Evolutionary conservation across 2,329 filamentous ascomycete species (phyloP).

Genomic region (Apiospora saccharicola): DNA sequence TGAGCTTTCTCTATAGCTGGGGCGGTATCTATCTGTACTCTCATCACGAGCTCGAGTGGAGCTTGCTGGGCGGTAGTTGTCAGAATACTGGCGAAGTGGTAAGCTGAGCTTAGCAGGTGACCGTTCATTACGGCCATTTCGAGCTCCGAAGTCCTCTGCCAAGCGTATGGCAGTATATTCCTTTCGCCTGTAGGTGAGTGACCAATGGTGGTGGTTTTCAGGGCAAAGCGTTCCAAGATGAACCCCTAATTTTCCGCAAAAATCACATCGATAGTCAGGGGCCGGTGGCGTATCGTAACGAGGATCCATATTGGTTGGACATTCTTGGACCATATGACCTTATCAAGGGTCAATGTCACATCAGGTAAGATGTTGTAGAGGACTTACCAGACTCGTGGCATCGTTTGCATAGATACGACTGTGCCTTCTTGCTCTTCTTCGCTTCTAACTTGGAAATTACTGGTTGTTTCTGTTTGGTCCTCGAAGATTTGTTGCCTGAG

Average conservation of each 20-base stretch:
- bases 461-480: not conserved
- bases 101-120: not conserved
- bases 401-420: constrained; percentile 42
- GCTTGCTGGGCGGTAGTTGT: not conserved
- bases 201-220: constrained; percentile 37
- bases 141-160: not conserved
- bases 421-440: not conserved
- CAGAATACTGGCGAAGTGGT: constrained; percentile 15
- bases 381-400: constrained; percentile 42
- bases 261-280: constrained; percentile 42
- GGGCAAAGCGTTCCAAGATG: constrained; percentile 49
- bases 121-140: constrained; percentile 9
- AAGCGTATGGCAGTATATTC: not conserved
- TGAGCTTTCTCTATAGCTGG: constrained; percentile 1
- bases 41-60: not conserved
- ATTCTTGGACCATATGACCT: constrained; percentile 50
- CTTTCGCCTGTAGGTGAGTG: constrained; percentile 7
- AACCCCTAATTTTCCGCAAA: constrained; percentile 43
- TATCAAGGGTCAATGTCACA: not conserved
- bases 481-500: not conserved
- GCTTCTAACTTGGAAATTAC: not conserved
- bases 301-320: constrained; percentile 53
- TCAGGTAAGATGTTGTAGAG: not conserved
- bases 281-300: constrained; percentile 43
- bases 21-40: constrained; percentile 4